Conservation (phyloP, 2,329 filamentous ascomycete species). For the Herpotrichia juniperi region DNA sequence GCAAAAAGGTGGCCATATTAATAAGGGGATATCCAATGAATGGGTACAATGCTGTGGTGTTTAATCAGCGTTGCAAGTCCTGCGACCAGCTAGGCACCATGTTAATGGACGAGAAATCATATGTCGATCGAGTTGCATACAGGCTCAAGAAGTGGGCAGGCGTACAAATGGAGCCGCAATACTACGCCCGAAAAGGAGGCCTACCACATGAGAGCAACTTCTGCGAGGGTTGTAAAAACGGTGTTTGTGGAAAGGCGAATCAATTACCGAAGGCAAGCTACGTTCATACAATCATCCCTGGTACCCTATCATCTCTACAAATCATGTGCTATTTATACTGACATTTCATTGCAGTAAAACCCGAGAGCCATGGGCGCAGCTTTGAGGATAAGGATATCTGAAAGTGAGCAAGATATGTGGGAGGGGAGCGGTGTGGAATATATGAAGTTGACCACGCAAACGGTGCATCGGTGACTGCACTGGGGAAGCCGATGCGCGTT, state of each 20-base stretch:
- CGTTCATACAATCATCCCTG: no score
- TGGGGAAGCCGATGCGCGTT: not conserved
- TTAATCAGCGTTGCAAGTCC: conserved; percentile 23
- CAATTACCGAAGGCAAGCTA: no score
- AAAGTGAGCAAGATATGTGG: not conserved
- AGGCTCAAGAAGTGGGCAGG: conserved; percentile 30
- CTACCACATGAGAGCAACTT: conserved; percentile 11
- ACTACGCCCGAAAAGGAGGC: conserved; percentile 1
- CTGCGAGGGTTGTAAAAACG: conserved; percentile 17
- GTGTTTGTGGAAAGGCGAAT: conserved; percentile 9
- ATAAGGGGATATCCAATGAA: conserved; percentile 19
- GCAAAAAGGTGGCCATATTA: conserved; percentile 16
- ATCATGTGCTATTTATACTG: no score
- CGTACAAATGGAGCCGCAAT: conserved; percentile 7
- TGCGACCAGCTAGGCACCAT: conserved; percentile 23
- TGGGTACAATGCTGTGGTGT: conserved; percentile 27
- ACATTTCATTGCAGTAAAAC: no score
- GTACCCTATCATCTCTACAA: no score
- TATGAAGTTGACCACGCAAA: conserved; percentile 4
- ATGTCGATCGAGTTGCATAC: conserved; percentile 27
- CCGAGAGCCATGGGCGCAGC: no score
- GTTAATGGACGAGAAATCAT: conserved; percentile 19
- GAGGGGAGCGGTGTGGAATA: not conserved
- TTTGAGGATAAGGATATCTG: not conserved
- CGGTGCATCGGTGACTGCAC: not conserved